Percentiles rank a stretch among this genome's conserved stretches.
Evolutionary conservation across 2,329 filamentous ascomycete species (phyloP).

Genomic region (Aureobasidium pullulans): DNA sequence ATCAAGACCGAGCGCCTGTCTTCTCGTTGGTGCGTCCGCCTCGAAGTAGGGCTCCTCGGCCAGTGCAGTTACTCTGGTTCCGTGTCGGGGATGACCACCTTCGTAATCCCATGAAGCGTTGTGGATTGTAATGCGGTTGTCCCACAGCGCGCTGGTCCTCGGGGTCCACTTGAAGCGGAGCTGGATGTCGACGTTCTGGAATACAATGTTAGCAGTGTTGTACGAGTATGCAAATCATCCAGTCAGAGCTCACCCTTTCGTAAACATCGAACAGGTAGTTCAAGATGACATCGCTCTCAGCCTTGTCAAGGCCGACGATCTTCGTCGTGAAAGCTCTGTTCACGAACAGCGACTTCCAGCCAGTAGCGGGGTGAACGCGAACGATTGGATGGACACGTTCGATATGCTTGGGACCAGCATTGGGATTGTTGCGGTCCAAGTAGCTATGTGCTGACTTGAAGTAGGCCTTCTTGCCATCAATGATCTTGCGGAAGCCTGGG

Average conservation of each 20-base stretch:
- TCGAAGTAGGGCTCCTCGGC: constrained; percentile 67
- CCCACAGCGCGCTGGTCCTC: constrained; percentile 60
- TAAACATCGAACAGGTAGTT: constrained; percentile 62
- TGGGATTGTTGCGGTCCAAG: constrained; percentile 55
- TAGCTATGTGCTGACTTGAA: constrained; percentile 61
- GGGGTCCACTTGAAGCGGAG: constrained; percentile 65
- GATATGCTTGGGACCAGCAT: constrained; percentile 56
- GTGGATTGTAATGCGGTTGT: constrained; percentile 68
- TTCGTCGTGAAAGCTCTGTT: constrained; percentile 62
- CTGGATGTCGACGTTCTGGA: constrained; percentile 59
- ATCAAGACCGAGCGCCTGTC: constrained; percentile 58
- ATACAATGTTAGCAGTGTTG: background rate
- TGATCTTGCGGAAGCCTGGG: constrained; percentile 61
- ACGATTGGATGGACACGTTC: constrained; percentile 63
- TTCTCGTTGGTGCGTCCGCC: constrained; percentile 54
- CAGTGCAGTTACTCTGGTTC: constrained; percentile 62
- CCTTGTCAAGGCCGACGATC: constrained; percentile 62
- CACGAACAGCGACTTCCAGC: constrained; percentile 67
- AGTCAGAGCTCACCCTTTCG: constrained; percentile 38
- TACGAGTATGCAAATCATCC: background rate
- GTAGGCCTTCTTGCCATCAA: constrained; percentile 59
- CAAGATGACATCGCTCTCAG: constrained; percentile 61
- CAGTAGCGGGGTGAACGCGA: constrained; percentile 63
- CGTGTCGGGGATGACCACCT: constrained; percentile 59
- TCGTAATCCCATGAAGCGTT: constrained; percentile 70